phyloP scores from a whole-genome alignment of 768 basidiomycete genomes.

The Suillus subluteus region DNA sequence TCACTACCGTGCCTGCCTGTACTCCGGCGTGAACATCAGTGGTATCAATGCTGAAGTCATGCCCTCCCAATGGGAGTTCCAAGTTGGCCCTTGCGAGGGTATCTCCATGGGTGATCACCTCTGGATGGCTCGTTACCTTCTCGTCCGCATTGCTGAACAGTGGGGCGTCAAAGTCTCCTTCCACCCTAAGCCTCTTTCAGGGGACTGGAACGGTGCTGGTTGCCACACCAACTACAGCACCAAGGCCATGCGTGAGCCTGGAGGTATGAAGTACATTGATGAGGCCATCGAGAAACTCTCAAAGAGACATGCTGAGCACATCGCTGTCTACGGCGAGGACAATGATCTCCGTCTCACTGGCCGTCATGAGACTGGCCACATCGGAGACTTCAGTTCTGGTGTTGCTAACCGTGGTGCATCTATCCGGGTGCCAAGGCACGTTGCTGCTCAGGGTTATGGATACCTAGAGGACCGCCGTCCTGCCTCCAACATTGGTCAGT shows the following conservation, averaged over 20 bases:
- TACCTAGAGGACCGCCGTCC: conserved; percentile 97
- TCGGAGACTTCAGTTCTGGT: conserved; percentile 88
- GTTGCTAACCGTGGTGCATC: conserved; percentile 98
- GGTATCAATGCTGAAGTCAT: conserved; percentile 99
- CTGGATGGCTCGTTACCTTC: conserved; percentile 98
- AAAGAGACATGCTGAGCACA: conserved; percentile 92
- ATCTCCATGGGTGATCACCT: conserved; percentile 99
- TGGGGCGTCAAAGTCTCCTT: conserved; percentile 98
- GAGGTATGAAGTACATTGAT: conserved; percentile 92
- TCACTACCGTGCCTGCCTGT: conserved; percentile 96
- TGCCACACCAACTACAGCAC: conserved; percentile 99
- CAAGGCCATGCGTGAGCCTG: conserved; percentile 89
- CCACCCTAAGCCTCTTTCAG: conserved; percentile 97
- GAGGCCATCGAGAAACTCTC: conserved; percentile 92
- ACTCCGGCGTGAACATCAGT: conserved; percentile 95
- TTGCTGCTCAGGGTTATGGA: conserved; percentile 89
- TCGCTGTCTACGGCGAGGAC: conserved; percentile 97
- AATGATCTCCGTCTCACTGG: conserved; percentile 97
- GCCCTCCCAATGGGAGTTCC: conserved; percentile 99
- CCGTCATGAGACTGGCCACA: conserved; percentile 97
- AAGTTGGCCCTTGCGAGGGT: conserved; percentile 97
- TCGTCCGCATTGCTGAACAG: conserved; percentile 95
- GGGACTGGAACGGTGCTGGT: conserved; percentile 99
- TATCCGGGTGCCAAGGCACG: conserved; percentile 94
- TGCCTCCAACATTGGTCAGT: conserved; percentile 94